phyloP scores from a whole-genome alignment of 768 basidiomycete species.

The Grammothele lineata region DNA sequence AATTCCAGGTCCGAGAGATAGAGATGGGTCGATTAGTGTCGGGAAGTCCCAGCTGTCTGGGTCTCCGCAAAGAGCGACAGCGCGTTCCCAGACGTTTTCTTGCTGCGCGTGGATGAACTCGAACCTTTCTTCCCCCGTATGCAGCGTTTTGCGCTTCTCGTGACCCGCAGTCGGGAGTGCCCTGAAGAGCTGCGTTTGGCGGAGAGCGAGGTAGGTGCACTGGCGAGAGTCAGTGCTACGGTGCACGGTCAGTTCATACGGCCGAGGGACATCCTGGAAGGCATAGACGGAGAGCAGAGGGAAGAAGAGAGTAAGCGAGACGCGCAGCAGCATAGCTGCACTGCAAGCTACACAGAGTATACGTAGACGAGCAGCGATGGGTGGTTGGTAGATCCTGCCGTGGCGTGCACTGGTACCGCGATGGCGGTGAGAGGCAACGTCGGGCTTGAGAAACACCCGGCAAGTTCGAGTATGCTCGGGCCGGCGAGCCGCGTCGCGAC shows the following conservation, averaged over 20 bases:
- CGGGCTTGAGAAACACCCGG: no score
- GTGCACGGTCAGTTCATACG: conserved; percentile 20
- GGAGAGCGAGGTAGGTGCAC: conserved; percentile 14
- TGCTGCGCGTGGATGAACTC: conserved; percentile 10
- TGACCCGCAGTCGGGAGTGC: conserved; percentile 2
- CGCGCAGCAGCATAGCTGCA: no score
- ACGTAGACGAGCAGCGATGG: neutral
- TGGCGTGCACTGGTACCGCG: no score
- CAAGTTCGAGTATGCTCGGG: no score
- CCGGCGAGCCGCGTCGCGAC: no score
- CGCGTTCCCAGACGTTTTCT: conserved; percentile 1
- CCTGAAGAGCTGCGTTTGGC: conserved; percentile 13
- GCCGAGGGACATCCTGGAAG: conserved; percentile 8
- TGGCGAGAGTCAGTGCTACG: conserved; percentile 6
- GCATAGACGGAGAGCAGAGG: no score
- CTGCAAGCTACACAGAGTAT: no score
- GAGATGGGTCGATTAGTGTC: neutral
- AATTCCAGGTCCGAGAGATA: neutral
- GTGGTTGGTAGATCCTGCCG: neutral
- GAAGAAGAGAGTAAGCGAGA: no score
- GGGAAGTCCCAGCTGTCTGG: conserved; percentile 1
- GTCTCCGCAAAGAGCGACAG: conserved; percentile 4
- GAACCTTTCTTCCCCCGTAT: conserved; percentile 13
- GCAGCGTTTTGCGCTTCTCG: neutral
- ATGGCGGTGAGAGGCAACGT: no score